Conservation (phyloP, 768 basidiomycete species). For the Mycena olivaceomarginata region DNA sequence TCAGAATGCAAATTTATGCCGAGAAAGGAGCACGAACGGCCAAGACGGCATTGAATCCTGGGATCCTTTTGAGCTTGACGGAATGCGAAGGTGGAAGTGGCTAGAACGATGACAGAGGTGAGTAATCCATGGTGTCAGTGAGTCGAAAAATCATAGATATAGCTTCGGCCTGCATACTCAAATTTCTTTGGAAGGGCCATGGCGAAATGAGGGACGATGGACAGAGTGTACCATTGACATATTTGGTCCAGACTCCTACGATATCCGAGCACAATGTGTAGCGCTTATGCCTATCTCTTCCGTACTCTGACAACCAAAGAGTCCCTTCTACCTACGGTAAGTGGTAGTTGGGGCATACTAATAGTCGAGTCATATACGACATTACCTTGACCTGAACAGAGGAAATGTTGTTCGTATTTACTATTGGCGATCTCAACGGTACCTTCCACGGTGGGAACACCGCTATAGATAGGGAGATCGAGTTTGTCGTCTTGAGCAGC, state of each 20-base stretch:
- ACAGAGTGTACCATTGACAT: constrained; percentile 63
- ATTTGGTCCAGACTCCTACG: constrained; percentile 76
- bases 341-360: not conserved
- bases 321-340: constrained; percentile 74
- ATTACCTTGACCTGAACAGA: constrained; percentile 79
- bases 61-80: constrained; percentile 80
- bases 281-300: constrained; percentile 75
- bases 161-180: constrained; percentile 70
- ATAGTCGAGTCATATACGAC: not conserved
- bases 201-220: constrained; percentile 73
- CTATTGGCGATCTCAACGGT: constrained; percentile 70
- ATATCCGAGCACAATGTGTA: constrained; percentile 72
- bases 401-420: constrained; percentile 73
- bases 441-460: constrained; percentile 71
- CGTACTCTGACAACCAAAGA: constrained; percentile 76
- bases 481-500: constrained; percentile 70
- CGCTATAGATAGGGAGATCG: constrained; percentile 74
- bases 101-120: constrained; percentile 56
- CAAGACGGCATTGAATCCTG: constrained; percentile 81
- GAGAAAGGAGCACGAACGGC: constrained; percentile 59
- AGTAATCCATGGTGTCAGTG: constrained; percentile 11
- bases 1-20: not conserved
- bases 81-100: constrained; percentile 82
- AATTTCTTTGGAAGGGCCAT: constrained; percentile 77
- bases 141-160: constrained; percentile 65